Evolutionary conservation across 176 grass and related monocot genomes (phyloP), one percentile per base, ranked within the genome.

Genomic region (Areca catechu): DNA sequence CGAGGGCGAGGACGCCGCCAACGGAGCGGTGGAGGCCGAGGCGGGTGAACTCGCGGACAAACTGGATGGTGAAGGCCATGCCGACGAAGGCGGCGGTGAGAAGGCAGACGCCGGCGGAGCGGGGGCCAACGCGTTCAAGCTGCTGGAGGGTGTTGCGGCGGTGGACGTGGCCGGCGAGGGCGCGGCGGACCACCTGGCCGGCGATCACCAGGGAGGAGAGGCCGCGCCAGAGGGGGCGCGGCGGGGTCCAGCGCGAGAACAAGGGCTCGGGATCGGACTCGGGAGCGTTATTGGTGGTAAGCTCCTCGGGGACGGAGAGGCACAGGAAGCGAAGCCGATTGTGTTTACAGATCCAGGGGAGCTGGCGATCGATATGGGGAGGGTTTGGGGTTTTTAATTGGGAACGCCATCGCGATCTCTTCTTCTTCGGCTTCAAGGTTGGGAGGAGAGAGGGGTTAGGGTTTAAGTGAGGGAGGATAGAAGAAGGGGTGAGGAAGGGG

Each of bases 31-130:
- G 87, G 61, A 98, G 83, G 15, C 93, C 93, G 37, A 98, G 93
- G 65, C 93, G 80, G 19, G 93, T 98, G 81, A 98, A 98, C 72
- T 98, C 93, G 76, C 93, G 84, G 65, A 98, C 93, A 73, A 98
- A 98, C 81, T 92, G 88, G 78, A 98, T 98, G 66, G 93, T 98
- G 88, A 92, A 98, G 48, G 93, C 93, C 93, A 98, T 98, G 69
- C 93, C 93, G 28, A 98, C 84, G 65, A 98, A 98, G 48, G 93
- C 55, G 20, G 93, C 87, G 22, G 93, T 98, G 58, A 98, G 83
- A 54, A 98, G 84, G 7, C 88, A 65, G 43, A 98, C 93, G n/a
- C 93, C 93, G 6, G 84, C 65, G 73, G 87, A 92, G 37, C 76
- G 78, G 9, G 93, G 93, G 0, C 93, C 93, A 1, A 89, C 87